Evolutionary conservation across 495 filamentous ascomycete genomes (phyloP).

Genomic region (Rusavskia elegans): DNA sequence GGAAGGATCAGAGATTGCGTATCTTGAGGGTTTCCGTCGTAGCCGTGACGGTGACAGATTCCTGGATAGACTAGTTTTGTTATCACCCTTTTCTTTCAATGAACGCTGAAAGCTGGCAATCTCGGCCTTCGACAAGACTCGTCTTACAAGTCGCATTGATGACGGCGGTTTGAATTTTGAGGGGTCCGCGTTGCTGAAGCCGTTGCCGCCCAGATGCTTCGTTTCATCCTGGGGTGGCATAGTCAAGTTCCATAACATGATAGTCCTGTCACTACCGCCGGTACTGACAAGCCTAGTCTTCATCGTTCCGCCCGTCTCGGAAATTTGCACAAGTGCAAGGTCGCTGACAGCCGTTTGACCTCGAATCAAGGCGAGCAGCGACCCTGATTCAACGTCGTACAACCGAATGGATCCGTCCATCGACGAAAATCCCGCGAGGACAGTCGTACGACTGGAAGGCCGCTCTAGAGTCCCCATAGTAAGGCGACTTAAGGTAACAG

Average conservation of each 20-base stretch:
- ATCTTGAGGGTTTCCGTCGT: constrained; percentile 35
- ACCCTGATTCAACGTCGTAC: constrained; percentile 63
- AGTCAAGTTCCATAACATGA: constrained; percentile 32
- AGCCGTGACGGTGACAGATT: constrained; percentile 49
- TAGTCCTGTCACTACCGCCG: constrained; percentile 23
- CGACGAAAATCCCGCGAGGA: constrained; percentile 71
- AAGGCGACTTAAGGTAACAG: constrained; percentile 67
- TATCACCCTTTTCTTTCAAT: constrained; percentile 18
- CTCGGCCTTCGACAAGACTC: constrained; percentile 61
- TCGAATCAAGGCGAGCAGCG: constrained; percentile 72
- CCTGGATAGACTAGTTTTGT: constrained; percentile 26
- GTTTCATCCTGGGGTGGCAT: constrained; percentile 75
- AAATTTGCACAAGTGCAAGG: constrained; percentile 49
- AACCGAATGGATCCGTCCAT: constrained; percentile 89
- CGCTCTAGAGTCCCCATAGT: constrained; percentile 33
- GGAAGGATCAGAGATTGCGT: constrained; percentile 11
- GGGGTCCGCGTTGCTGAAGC: constrained; percentile 1
- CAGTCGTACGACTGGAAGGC: constrained; percentile 19
- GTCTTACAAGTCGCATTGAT: constrained; percentile 43
- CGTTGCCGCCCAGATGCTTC: neutral
- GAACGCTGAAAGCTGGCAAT: constrained; percentile 57
- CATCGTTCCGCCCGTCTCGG: constrained; percentile 24
- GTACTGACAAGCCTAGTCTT: constrained; percentile 44
- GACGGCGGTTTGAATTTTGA: constrained; percentile 27
- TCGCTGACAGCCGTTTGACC: constrained; percentile 86